A percentile compares a stretch with the other conserved stretches of the same genome.
These are phyloP conservation scores for Mallotus nudiflorus DNA, from an alignment of 345 rosid genomes.

Conservation along the genomic window DNA sequence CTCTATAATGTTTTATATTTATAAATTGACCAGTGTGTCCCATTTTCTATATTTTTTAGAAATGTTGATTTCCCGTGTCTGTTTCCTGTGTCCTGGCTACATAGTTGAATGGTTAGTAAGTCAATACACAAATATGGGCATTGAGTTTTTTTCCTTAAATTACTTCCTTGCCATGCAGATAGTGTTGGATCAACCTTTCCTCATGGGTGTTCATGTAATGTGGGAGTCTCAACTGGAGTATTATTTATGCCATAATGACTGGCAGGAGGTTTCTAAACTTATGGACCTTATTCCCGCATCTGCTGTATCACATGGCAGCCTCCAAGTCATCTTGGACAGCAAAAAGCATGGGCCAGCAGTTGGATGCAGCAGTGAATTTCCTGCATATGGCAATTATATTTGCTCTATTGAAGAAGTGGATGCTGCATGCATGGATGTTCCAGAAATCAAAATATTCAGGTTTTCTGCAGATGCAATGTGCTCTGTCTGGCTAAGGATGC, in stretches of 20 bases:
- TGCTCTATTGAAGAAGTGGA: constrained; percentile 76
- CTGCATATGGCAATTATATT: constrained; percentile 52
- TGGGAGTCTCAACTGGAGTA: constrained; percentile 98
- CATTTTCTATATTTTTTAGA: too few species aligned
- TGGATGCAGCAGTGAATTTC: constrained; percentile 40
- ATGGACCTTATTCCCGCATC: constrained; percentile 73
- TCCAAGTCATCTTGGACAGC: constrained; percentile 73
- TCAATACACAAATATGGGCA: neutral
- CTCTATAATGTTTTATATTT: too few species aligned
- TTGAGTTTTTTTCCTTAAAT: neutral
- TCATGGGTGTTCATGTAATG: constrained; percentile 86
- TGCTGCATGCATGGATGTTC: constrained; percentile 76
- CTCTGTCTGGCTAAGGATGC: constrained; percentile 72
- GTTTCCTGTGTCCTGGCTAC: too few species aligned
- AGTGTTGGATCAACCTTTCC: constrained; percentile 90
- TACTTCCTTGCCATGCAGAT: constrained; percentile 54
- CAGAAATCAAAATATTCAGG: constrained; percentile 67
- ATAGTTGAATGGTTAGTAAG: neutral
- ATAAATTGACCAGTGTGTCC: too few species aligned
- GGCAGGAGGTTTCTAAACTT: constrained; percentile 85
- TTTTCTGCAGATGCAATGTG: constrained; percentile 52
- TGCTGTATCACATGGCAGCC: constrained; percentile 63
- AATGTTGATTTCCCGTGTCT: too few species aligned
- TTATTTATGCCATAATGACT: constrained; percentile 78
- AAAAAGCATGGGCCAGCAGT: constrained; percentile 47